phyloP scores from a whole-genome alignment of 2,329 filamentous ascomycete genomes.

The Xylariaceae sp. region DNA sequence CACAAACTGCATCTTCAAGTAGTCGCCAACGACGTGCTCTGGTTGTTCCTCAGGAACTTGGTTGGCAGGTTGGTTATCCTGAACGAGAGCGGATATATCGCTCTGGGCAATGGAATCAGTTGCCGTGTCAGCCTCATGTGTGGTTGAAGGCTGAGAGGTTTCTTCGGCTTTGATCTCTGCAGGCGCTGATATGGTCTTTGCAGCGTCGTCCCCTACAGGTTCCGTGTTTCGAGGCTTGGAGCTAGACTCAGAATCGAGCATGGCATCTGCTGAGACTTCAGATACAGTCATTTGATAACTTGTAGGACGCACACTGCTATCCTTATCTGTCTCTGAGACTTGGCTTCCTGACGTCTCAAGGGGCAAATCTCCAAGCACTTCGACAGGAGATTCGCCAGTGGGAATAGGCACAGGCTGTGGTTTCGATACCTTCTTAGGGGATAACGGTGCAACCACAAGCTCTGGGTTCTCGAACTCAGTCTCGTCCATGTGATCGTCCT shows the following conservation, averaged over 20 bases:
- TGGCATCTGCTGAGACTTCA: neutral
- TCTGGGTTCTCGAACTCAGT: constrained; percentile 53
- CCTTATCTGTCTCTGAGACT: neutral
- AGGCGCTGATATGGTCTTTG: neutral
- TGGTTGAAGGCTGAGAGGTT: neutral
- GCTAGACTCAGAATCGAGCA: neutral
- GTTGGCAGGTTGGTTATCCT: constrained; percentile 5
- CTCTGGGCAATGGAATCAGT: neutral
- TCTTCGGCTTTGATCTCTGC: neutral
- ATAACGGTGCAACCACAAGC: constrained; percentile 54
- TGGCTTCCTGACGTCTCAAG: neutral
- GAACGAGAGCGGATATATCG: neutral
- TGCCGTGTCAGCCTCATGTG: neutral
- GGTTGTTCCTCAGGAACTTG: constrained; percentile 13
- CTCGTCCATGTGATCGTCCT: constrained; percentile 52
- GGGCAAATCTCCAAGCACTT: neutral
- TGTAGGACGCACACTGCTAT: neutral
- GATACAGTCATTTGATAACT: constrained; percentile 1
- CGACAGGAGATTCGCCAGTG: constrained; percentile 2
- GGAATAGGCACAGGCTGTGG: constrained; percentile 19
- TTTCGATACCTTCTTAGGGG: constrained; percentile 43
- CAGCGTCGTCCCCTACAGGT: neutral
- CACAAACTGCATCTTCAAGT: constrained; percentile 93
- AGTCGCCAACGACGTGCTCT: constrained; percentile 85
- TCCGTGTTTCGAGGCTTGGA: neutral